Conservation (phyloP, 441 rosid genomes). For the Metrosideros polymorpha region DNA sequence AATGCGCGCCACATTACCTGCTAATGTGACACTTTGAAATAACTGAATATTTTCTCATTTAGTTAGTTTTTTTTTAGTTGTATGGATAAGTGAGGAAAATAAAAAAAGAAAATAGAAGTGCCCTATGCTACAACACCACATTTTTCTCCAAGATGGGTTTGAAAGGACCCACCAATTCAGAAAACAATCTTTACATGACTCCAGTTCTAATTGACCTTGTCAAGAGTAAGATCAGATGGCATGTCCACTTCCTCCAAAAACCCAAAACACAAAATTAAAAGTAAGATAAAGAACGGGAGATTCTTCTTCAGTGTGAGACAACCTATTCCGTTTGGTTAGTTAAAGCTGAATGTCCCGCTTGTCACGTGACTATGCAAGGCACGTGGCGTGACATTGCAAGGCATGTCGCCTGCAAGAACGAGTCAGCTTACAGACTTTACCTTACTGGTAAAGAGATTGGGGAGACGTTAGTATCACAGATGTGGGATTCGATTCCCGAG, state of each 20-base stretch:
- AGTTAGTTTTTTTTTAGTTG: rapidly evolving
- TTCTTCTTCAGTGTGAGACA: neutral
- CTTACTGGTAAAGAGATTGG: no score
- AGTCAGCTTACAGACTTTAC: neutral
- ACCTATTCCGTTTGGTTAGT: neutral
- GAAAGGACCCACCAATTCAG: neutral
- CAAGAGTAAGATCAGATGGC: neutral
- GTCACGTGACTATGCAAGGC: neutral
- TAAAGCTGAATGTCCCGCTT: neutral
- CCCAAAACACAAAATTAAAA: neutral
- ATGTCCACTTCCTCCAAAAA: neutral
- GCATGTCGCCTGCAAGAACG: neutral
- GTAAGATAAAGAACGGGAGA: neutral
- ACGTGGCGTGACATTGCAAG: neutral
- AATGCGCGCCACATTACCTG: neutral
- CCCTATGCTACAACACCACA: neutral
- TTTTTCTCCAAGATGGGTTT: neutral
- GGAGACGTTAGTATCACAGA: no score
- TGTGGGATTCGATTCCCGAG: no score
- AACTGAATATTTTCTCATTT: neutral
- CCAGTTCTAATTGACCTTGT: neutral
- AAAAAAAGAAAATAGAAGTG: neutral
- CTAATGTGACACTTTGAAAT: neutral
- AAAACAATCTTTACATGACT: neutral
- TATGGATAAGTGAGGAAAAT: neutral